A percentile compares a stretch with the other conserved stretches of the same genome.
These are phyloP conservation scores for Medicago ruthenica DNA, from an alignment of 306 rosid species.

Conservation along the genomic window DNA sequence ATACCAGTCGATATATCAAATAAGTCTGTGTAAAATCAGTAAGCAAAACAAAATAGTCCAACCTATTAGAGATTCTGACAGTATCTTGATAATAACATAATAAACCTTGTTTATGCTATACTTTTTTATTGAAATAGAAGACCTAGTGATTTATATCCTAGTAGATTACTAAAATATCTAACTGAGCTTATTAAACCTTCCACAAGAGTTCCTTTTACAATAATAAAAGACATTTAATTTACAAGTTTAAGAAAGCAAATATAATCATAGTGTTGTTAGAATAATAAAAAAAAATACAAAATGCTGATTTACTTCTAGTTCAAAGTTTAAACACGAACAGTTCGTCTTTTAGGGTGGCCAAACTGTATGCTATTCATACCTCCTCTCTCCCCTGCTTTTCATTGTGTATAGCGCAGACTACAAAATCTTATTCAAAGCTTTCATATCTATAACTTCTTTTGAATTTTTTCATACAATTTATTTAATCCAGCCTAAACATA, in stretches of 20 bases:
- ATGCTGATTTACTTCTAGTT: background rate
- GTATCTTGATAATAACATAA: background rate
- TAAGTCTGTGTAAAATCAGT: background rate
- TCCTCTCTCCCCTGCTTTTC: background rate
- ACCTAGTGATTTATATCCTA: background rate
- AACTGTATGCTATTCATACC: conserved; percentile 5
- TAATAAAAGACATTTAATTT: background rate
- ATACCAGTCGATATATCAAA: conserved; percentile 3
- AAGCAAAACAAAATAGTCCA: background rate
- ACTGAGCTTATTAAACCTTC: background rate
- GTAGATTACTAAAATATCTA: background rate
- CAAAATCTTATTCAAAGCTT: background rate
- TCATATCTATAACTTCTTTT: background rate
- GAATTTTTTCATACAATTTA: background rate
- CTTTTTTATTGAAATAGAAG: background rate
- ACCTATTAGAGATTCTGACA: conserved; percentile 24
- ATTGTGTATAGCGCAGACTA: background rate
- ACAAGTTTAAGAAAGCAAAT: conserved; percentile 8
- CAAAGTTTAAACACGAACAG: background rate
- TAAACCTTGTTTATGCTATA: background rate
- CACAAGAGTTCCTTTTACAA: background rate
- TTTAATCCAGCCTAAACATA: background rate
- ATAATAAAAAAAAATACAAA: background rate
- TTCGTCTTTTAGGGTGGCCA: background rate
- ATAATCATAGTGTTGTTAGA: background rate